Conservation (phyloP, 1,284 basidiomycete species). For the Papiliotrema nemorosa region DNA sequence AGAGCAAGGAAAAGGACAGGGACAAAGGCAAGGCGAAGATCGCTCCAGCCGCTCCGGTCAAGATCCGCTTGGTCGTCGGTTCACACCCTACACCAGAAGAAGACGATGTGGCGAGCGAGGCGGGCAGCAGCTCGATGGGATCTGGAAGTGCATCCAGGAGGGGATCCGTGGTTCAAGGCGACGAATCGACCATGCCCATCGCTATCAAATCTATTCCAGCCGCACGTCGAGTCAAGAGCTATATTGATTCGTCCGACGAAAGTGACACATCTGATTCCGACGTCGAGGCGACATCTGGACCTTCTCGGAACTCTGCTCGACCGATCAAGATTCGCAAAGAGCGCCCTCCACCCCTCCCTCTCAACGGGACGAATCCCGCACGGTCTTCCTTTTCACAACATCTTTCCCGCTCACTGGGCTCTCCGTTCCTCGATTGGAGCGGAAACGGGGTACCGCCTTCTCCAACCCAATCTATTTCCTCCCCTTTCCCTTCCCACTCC, state of each 20-base stretch:
- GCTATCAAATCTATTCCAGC: not conserved
- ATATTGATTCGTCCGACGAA: constrained; percentile 38
- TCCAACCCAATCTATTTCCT: constrained; percentile 15
- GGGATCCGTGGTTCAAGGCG: constrained; percentile 4
- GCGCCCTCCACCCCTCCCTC: constrained; percentile 23
- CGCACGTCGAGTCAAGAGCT: constrained; percentile 8
- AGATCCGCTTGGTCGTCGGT: constrained; percentile 22
- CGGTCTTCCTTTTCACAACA: not conserved
- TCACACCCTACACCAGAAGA: constrained; percentile 5
- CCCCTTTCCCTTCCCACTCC: constrained; percentile 46
- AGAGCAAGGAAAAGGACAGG: constrained; percentile 9
- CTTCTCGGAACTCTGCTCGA: not conserved
- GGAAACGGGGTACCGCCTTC: not conserved
- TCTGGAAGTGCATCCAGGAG: constrained; percentile 7
- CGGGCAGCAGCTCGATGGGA: constrained; percentile 4
- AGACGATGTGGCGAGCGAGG: constrained; percentile 6
- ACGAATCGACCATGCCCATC: not conserved
- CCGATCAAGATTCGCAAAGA: constrained; percentile 16
- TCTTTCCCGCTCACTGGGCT: constrained; percentile 9
- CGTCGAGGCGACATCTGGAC: constrained; percentile 19
- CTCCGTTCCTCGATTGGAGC: constrained; percentile 4
- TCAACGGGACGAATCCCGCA: constrained; percentile 6
- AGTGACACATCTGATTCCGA: constrained; percentile 40
- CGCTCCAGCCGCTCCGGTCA: constrained; percentile 16
- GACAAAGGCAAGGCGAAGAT: constrained; percentile 14